A percentile compares a stretch with the other conserved stretches of the same genome.
Evolutionary conservation across 2,329 filamentous ascomycete genomes (phyloP).

Genomic region (Fusarium euwallaceae): DNA sequence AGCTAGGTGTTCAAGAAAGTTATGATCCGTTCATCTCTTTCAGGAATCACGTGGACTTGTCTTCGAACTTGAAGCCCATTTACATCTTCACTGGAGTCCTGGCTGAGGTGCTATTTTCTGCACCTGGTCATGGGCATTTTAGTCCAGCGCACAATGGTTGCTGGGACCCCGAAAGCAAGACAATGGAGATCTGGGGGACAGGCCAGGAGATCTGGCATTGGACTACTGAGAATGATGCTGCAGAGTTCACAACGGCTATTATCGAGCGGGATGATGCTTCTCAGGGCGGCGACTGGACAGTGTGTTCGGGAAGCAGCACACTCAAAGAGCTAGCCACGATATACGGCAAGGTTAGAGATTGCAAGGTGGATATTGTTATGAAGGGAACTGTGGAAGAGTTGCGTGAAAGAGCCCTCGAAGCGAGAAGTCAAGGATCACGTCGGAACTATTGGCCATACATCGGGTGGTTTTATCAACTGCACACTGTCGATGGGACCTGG

Average conservation of each 20-base stretch:
- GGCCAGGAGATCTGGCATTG: background rate
- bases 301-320: background rate
- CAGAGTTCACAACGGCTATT: background rate
- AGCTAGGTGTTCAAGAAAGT: constrained; percentile 47
- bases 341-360: background rate
- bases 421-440: background rate
- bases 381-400: background rate
- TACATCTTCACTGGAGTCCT: constrained; percentile 47
- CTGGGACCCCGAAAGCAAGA: background rate
- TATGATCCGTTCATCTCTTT: constrained; percentile 54
- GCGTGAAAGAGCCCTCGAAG: background rate
- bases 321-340: background rate
- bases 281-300: background rate
- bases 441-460: background rate
- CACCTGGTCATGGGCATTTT: background rate
- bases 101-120: constrained; percentile 3
- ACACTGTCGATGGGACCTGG: background rate
- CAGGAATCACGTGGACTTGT: constrained; percentile 46
- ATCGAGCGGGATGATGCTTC: background rate
- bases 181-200: background rate
- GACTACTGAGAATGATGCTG: background rate
- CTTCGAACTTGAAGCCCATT: constrained; percentile 46
- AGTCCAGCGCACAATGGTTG: background rate
- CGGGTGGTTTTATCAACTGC: background rate
- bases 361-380: background rate